Evolutionary conservation across 176 grass and related monocot genomes (phyloP), one percentile per base, ranked within the genome.

Genomic region (Guadua angustifolia): DNA sequence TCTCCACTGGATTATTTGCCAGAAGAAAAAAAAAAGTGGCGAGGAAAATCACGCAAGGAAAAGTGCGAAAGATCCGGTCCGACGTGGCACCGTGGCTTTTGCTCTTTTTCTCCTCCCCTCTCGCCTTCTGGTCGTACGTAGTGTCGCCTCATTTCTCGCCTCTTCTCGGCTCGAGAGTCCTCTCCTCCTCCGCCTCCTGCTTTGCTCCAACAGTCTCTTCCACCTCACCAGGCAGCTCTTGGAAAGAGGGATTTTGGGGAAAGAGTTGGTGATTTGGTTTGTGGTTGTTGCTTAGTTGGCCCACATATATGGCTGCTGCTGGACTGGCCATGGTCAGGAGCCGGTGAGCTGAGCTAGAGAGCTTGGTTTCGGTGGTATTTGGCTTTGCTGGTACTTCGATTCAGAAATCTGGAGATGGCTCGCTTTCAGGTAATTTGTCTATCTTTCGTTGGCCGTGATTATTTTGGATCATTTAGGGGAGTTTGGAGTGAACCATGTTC

Each of bases 81-180:
- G 81, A 95, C 86, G 90, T 95, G 93, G 93, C 88, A 14, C 86
- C 78, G 52, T 29, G 36, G 1, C 1, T 49, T 15, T 19, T 64
- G n/a, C 75, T 63, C 93, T 86, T 92, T 89, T 92, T 87, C 70
- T 92, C 66, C 66, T 46, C 75, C 79, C 53, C 70, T 4, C 68
- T 42, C 55, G 7, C 63, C 68, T 56, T 21, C 32, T 39, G 13
- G 9, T 59, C 46, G 4, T 25, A 70, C 42, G 26, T 36, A 39
- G 47, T 50, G 47, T 50, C 72, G 35, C 45, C 74, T 49, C 66
- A 74, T 63, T 43, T 80, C 81, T 18, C 65, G 22, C 19, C 7
- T 64, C 63, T 49, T 50, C 61, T 63, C 43, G 12, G 12, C 8
- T 0, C 44, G 8, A 45, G 14, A 16, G 14, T 5, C 56, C 46